phyloP scores from a whole-genome alignment of 1,139 yeast species.

The Blastobotrys illinoisensis region DNA sequence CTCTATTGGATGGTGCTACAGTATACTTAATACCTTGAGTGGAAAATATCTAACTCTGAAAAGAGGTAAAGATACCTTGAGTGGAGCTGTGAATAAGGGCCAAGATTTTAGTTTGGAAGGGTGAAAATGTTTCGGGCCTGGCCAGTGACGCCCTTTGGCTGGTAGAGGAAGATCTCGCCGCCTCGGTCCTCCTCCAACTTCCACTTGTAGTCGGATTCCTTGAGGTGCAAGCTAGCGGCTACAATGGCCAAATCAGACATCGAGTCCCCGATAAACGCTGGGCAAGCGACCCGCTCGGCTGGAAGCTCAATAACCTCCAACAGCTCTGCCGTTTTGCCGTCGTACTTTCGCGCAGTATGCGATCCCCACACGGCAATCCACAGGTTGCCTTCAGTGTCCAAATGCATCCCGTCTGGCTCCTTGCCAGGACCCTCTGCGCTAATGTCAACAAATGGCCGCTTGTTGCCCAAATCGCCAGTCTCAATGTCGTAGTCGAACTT shows the following conservation, averaged over 20 bases:
- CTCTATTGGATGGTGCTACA: too few species aligned
- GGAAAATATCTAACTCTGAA: too few species aligned
- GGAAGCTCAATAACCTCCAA: constrained; percentile 54
- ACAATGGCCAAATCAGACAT: constrained; percentile 62
- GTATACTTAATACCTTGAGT: too few species aligned
- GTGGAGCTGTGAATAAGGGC: too few species aligned
- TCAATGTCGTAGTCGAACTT: constrained; percentile 52
- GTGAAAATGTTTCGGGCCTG: constrained; percentile 10
- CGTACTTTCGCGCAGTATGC: constrained; percentile 47
- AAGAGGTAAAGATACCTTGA: too few species aligned
- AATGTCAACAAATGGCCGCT: constrained; percentile 30
- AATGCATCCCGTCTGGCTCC: constrained; percentile 77
- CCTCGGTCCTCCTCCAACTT: constrained; percentile 49
- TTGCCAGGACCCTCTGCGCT: constrained; percentile 65
- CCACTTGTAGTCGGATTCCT: constrained; percentile 26
- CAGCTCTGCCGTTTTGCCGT: constrained; percentile 42
- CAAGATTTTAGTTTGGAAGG: background rate
- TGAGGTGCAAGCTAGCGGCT: constrained; percentile 51
- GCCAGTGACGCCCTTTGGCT: constrained; percentile 22
- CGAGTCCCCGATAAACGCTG: constrained; percentile 61
- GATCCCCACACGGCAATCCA: constrained; percentile 69
- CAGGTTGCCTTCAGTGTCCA: constrained; percentile 56
- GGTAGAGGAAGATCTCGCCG: constrained; percentile 44
- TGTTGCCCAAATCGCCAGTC: constrained; percentile 43
- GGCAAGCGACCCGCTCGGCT: constrained; percentile 59